phyloP scores from a whole-genome alignment of 768 basidiomycete species.

The Leccinum obscurum region DNA sequence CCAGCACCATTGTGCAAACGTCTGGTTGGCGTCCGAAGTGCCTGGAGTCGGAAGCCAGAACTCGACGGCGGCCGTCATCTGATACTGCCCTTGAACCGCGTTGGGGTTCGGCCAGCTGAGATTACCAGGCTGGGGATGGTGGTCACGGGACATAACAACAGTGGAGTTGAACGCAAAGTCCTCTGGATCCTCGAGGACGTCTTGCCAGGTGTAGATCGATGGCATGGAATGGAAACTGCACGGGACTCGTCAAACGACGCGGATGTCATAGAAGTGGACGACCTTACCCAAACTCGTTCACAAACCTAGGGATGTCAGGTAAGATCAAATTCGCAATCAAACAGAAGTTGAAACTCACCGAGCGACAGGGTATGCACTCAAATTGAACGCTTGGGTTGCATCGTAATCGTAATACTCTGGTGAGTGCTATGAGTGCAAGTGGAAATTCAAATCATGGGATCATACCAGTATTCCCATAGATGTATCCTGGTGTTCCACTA shows the following conservation, averaged over 20 bases:
- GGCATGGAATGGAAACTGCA: slow-evolving; percentile 63
- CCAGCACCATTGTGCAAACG: slow-evolving; percentile 65
- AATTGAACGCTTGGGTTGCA: slow-evolving; percentile 50
- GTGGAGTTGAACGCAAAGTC: slow-evolving; percentile 61
- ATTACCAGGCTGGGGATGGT: slow-evolving; percentile 53
- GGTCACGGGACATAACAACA: slow-evolving; percentile 54
- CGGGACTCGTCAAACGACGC: not conserved
- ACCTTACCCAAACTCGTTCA: slow-evolving; percentile 58
- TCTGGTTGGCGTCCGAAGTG: slow-evolving; percentile 50
- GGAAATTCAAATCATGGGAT: not conserved
- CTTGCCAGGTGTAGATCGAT: slow-evolving; percentile 61
- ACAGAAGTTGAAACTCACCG: slow-evolving; percentile 30
- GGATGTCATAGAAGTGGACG: not conserved
- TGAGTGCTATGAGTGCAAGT: not conserved
- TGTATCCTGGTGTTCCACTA: slow-evolving; percentile 48
- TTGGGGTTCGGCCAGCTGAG: slow-evolving; percentile 58
- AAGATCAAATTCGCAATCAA: not conserved
- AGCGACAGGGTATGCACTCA: slow-evolving; percentile 51
- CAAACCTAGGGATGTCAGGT: slow-evolving; percentile 37
- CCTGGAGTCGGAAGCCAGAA: slow-evolving; percentile 55
- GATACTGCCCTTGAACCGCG: slow-evolving; percentile 49
- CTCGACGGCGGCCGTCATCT: slow-evolving; percentile 53
- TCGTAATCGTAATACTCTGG: slow-evolving; percentile 60
- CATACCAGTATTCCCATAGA: slow-evolving; percentile 56
- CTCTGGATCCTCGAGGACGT: slow-evolving; percentile 48